Conservation (phyloP, 2,329 filamentous ascomycete genomes). For the Fusarium falciforme region DNA sequence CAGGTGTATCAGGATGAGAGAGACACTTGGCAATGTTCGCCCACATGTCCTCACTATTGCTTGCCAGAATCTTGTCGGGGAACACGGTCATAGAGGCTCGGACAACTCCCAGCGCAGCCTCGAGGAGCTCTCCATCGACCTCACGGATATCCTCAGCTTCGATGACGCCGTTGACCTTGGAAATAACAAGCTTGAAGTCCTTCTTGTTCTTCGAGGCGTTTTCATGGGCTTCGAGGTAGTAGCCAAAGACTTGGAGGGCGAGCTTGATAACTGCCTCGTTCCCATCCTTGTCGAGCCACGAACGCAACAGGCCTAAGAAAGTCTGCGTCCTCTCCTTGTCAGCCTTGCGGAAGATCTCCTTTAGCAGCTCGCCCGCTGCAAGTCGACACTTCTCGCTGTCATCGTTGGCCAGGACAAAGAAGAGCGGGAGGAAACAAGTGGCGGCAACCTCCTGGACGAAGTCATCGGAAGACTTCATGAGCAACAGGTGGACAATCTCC, state of each 20-base stretch:
- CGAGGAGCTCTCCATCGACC: constrained; percentile 76
- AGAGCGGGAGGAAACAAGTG: constrained; percentile 86
- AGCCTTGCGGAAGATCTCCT: constrained; percentile 82
- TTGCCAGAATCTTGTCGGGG: constrained; percentile 71
- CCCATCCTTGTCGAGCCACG: constrained; percentile 81
- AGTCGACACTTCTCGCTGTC: constrained; percentile 87
- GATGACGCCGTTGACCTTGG: constrained; percentile 64
- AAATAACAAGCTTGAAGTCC: constrained; percentile 73
- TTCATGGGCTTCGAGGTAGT: constrained; percentile 81
- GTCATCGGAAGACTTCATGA: constrained; percentile 85
- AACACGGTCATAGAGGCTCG: constrained; percentile 75
- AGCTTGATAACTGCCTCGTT: constrained; percentile 78
- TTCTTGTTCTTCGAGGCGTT: constrained; percentile 70
- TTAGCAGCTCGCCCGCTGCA: constrained; percentile 82
- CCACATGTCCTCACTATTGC: constrained; percentile 76
- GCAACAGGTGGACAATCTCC: constrained; percentile 88
- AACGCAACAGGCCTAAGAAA: constrained; percentile 77
- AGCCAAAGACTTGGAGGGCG: constrained; percentile 82
- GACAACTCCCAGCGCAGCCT: constrained; percentile 77
- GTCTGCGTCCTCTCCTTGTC: constrained; percentile 77
- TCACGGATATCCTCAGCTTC: constrained; percentile 64
- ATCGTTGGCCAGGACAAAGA: constrained; percentile 89
- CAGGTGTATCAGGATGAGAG: constrained; percentile 75
- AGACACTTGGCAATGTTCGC: constrained; percentile 73
- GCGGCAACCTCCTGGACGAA: constrained; percentile 84